These are phyloP conservation scores for Colletotrichum orchidophilum DNA, from an alignment of 2,329 filamentous ascomycete genomes.

Conservation along the genomic window DNA sequence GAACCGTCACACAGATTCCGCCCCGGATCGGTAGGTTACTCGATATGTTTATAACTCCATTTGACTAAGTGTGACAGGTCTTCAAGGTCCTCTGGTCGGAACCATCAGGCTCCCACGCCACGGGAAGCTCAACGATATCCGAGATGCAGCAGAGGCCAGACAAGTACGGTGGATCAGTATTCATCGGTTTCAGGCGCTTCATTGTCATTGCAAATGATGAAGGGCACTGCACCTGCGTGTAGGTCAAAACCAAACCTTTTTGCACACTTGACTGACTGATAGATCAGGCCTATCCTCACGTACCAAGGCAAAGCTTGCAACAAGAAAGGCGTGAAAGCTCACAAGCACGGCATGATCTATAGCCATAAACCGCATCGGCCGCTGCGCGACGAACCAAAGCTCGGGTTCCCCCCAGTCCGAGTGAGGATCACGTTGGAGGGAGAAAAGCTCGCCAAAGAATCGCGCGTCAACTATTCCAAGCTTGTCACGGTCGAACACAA, in stretches of 20 bases:
- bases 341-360: constrained; percentile 64
- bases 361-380: constrained; percentile 41
- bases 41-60: background rate
- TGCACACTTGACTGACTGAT: constrained; percentile 8
- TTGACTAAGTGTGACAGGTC: constrained; percentile 47
- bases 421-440: constrained; percentile 52
- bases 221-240: constrained; percentile 67
- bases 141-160: constrained; percentile 46
- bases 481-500: constrained; percentile 67
- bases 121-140: constrained; percentile 43
- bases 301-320: constrained; percentile 62
- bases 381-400: constrained; percentile 52
- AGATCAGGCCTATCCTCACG: constrained; percentile 61
- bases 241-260: constrained; percentile 39
- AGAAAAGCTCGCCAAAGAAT: constrained; percentile 59
- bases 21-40: constrained; percentile 50
- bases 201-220: constrained; percentile 61
- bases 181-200: constrained; percentile 62
- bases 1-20: constrained; percentile 50
- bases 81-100: constrained; percentile 67
- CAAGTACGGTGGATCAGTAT: constrained; percentile 50
- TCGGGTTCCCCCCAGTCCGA: constrained; percentile 58
- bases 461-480: constrained; percentile 68
- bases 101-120: constrained; percentile 51
- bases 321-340: constrained; percentile 62